These are phyloP conservation scores for Lodderomyces parapsilosis DNA, from an alignment of 1,139 yeast genomes.

Conservation along the genomic window DNA sequence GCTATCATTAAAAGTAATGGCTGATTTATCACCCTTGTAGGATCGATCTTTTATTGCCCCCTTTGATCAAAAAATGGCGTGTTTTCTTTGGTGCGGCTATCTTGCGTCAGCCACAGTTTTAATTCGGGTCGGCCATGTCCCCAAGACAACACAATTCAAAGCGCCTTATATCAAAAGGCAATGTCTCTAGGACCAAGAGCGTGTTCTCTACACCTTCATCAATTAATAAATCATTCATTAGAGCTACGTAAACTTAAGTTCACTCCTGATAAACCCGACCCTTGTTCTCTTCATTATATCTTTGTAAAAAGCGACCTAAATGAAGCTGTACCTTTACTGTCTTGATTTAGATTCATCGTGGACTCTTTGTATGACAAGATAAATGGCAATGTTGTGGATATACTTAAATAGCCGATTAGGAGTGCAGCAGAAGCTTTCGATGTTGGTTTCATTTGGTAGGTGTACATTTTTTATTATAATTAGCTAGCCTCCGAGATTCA, in stretches of 20 bases:
- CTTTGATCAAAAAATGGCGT: background rate
- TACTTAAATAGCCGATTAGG: conserved; percentile 39
- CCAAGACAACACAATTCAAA: too few species aligned
- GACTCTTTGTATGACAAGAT: conserved; percentile 41
- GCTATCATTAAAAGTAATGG: too few species aligned
- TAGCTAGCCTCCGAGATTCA: too few species aligned
- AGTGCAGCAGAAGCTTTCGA: conserved; percentile 26
- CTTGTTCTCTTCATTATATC: conserved; percentile 19
- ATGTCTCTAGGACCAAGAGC: too few species aligned
- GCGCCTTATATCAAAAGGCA: too few species aligned
- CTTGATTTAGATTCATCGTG: conserved; percentile 11
- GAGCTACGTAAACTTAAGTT: background rate
- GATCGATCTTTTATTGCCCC: too few species aligned
- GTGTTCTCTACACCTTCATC: too few species aligned
- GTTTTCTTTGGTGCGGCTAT: background rate
- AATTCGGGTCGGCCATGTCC: background rate
- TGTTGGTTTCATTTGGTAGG: conserved; percentile 2
- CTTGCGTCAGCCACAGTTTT: background rate
- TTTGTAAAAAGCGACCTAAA: conserved; percentile 42
- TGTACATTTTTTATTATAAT: conserved; percentile 5
- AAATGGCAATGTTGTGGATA: conserved; percentile 44
- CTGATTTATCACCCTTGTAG: too few species aligned
- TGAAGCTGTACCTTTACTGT: conserved; percentile 34
- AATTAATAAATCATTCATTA: background rate
- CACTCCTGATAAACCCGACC: background rate